phyloP scores from a whole-genome alignment of 345 rosid genomes.

The Brassica cretica region DNA sequence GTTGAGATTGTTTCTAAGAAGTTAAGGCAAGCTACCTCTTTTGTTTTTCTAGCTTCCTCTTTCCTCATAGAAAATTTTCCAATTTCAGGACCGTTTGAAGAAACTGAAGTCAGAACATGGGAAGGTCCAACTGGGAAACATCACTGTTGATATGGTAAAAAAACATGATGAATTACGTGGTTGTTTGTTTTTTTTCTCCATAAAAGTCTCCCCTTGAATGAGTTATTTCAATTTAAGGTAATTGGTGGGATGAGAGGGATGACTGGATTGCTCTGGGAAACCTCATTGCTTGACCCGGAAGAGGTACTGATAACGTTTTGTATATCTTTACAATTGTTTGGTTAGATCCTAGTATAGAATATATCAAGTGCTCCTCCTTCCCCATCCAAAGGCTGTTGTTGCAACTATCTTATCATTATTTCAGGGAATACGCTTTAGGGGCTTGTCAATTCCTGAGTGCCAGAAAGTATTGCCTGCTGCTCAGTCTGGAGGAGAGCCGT shows the following conservation, averaged over 20 bases:
- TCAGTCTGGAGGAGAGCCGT: constrained; percentile 86
- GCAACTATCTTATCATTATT: constrained; percentile 20
- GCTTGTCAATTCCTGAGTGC: constrained; percentile 96
- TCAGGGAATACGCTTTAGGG: constrained; percentile 95
- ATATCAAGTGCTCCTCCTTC: constrained; percentile 4
- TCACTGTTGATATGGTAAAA: constrained; percentile 88
- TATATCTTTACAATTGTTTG: constrained; percentile 7
- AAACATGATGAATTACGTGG: not conserved
- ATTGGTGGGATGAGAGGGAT: constrained; percentile 99
- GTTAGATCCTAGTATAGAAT: constrained; percentile 14
- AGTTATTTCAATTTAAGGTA: constrained; percentile 47
- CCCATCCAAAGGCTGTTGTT: not conserved
- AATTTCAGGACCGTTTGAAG: constrained; percentile 83
- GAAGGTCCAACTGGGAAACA: constrained; percentile 86
- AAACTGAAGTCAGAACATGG: constrained; percentile 82
- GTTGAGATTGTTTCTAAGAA: constrained; percentile 15
- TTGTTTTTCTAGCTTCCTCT: not conserved
- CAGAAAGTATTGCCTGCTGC: constrained; percentile 89
- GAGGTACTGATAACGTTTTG: constrained; percentile 54
- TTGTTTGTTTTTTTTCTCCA: not conserved
- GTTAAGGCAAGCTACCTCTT: constrained; percentile 2
- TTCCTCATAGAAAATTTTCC: not conserved
- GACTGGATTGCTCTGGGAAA: constrained; percentile 97
- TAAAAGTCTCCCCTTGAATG: not conserved
- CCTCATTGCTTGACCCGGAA: constrained; percentile 93